Base-by-base conservation (phyloP, 345 rosid genomes). In the Rhodamnia argentea region DNA sequence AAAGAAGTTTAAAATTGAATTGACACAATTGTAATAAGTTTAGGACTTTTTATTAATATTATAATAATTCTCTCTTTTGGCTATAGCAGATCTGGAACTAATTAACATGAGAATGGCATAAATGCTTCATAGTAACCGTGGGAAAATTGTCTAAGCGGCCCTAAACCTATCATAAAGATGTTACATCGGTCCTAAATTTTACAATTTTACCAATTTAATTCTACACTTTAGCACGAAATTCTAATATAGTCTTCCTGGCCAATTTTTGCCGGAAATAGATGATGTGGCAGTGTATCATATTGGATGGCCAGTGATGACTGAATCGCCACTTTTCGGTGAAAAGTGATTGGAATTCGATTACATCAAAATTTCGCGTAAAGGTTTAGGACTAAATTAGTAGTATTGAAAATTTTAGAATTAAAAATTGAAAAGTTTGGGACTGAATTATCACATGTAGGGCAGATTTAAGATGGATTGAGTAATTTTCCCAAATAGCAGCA, bases 321-420 rank as follows among this genome's bases (percentile, higher is more conserved):
- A 10, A 32, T 20, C 0, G 1, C 13, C 44, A 32, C 3, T 4
- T 70, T 70, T 0, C 9, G 0, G 11, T 0, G 24, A 70, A 64
- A 70, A 32, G 32, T 70, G 13, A 70, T 9, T 10, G 4, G 3
- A 32, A 18, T 0, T 50, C 12, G 24, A 32, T 29, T 29, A 62
- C 8, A 62, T 70, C 3, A 4, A 0, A 0, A 70, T 32, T 70
- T 32, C 7, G 0, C 6, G 1, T 1, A 29, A 32, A 64, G 0
- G 22, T 32, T 64, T 32, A 32, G 13, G 2, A 32, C 1, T 16
- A 32, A 64, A 32, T 64, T 64, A 1, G 15, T 0, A 64, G 16
- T 32, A 64, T 16, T 64, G 6, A 53, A 53, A 54, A 16, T 3
- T 16, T 54, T 54, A 52, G 9, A 18, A 54, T 3, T 16, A 18